Percentiles rank a stretch among this genome's conserved stretches.
Conservation (phyloP, 192 early-diverging fungal genomes). For the Endogone sp. region DNA sequence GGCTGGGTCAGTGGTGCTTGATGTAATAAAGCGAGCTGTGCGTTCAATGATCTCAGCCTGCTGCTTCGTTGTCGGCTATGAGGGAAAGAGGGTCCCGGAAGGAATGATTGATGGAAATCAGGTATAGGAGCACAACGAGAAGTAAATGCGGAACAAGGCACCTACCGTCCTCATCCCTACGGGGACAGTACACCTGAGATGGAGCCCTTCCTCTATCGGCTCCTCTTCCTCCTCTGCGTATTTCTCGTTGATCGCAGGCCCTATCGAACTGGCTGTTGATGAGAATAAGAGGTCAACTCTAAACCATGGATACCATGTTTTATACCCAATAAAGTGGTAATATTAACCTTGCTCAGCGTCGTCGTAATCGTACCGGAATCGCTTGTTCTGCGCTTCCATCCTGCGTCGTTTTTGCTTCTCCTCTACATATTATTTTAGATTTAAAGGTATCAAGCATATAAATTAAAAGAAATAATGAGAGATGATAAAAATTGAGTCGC, state of each 20-base stretch:
- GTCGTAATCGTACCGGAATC: constrained; percentile 21
- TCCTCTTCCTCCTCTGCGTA: constrained; percentile 2
- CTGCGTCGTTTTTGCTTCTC: constrained; percentile 25
- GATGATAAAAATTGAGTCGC: no score
- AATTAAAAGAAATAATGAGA: no score
- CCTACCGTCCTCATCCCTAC: constrained; percentile 40
- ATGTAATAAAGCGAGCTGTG: constrained; percentile 64
- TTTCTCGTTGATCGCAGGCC: constrained; percentile 1
- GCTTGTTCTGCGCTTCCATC: constrained; percentile 17
- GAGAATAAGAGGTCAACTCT: no score
- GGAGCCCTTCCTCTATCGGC: constrained; percentile 13
- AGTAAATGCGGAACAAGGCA: no score
- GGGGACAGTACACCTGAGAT: constrained; percentile 46
- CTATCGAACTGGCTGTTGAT: not conserved
- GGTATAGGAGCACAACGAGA: no score
- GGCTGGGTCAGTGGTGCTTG: constrained; percentile 38
- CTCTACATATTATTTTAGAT: not conserved
- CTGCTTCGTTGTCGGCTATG: constrained; percentile 48
- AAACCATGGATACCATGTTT: no score
- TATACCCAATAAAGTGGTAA: no score
- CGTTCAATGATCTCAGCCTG: constrained; percentile 66
- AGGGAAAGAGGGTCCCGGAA: not conserved
- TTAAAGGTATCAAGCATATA: not conserved
- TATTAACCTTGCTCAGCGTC: constrained; percentile 2
- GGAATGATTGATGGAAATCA: not conserved